These are phyloP conservation scores for Phytophthora hybrid DNA, from an alignment of 352 stramenopile species.

Conservation along the genomic window DNA sequence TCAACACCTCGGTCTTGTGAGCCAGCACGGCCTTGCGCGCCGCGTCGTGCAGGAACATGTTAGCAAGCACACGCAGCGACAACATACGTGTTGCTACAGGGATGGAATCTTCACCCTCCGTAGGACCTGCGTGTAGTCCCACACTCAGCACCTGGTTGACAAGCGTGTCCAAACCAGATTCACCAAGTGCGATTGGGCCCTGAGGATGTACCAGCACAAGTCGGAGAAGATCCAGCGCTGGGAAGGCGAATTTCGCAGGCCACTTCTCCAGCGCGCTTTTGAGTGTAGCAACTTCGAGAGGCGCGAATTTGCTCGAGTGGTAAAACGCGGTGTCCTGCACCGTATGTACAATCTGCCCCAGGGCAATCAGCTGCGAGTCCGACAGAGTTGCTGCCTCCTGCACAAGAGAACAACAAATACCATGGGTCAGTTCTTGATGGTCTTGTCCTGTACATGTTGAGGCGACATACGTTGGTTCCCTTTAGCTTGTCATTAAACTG, in stretches of 20 bases:
- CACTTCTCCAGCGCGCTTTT: conserved; percentile 71
- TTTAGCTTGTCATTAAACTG: conserved; percentile 91
- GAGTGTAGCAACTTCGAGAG: conserved; percentile 68
- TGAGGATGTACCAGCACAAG: conserved; percentile 92
- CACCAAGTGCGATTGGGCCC: conserved; percentile 53
- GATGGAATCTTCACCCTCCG: conserved; percentile 40
- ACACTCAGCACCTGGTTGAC: conserved; percentile 50
- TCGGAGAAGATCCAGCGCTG: conserved; percentile 92
- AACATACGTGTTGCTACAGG: conserved; percentile 80
- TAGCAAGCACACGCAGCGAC: conserved; percentile 74
- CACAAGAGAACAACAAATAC: conserved; percentile 4
- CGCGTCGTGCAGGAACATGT: conserved; percentile 75
- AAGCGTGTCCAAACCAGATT: conserved; percentile 44
- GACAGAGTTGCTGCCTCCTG: conserved; percentile 35
- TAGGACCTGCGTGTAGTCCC: conserved; percentile 38
- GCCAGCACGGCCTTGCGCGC: conserved; percentile 54
- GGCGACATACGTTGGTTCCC: conserved; percentile 43
- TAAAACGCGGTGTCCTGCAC: conserved; percentile 91
- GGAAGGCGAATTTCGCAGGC: conserved; percentile 86
- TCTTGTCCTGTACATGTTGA: conserved; percentile 23
- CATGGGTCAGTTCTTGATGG: conserved; percentile 2
- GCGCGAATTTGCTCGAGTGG: conserved; percentile 90
- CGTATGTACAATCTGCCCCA: conserved; percentile 68
- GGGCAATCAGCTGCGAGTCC: conserved; percentile 60
- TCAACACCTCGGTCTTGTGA: conserved; percentile 66